phyloP scores from a whole-genome alignment of 192 early-diverging fungal genomes.

The Bifiguratus adelaidae region DNA sequence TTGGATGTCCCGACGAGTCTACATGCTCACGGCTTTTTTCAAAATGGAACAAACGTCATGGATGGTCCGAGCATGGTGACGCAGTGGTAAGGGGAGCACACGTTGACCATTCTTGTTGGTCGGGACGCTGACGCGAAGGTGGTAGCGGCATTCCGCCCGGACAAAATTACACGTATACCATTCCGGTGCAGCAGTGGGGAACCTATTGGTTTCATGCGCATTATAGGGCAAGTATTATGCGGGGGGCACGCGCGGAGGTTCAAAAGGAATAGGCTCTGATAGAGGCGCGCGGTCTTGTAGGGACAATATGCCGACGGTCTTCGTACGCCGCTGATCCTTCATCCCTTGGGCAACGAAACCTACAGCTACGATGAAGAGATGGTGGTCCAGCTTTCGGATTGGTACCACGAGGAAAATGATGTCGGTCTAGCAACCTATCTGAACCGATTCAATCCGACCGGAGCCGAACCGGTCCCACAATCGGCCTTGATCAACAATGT shows the following conservation, averaged over 20 bases:
- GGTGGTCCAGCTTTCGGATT: conserved; percentile 50
- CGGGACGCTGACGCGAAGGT: neutral
- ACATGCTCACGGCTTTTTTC: conserved; percentile 73
- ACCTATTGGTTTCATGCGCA: conserved; percentile 85
- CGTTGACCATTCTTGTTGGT: neutral
- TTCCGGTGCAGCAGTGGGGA: conserved; percentile 56
- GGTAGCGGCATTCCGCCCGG: conserved; percentile 50
- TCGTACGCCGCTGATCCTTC: conserved; percentile 57
- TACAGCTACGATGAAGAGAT: conserved; percentile 63
- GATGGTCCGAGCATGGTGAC: conserved; percentile 66
- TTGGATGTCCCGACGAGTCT: conserved; percentile 47
- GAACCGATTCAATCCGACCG: conserved; percentile 57
- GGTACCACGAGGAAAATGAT: conserved; percentile 57
- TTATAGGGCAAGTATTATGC: conserved; percentile 21
- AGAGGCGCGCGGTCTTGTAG: too few species aligned
- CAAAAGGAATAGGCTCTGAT: too few species aligned
- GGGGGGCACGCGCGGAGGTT: too few species aligned
- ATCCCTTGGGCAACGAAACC: conserved; percentile 37
- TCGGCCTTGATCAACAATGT: conserved; percentile 56
- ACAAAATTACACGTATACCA: conserved; percentile 56
- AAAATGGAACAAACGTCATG: conserved; percentile 57
- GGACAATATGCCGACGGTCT: conserved; percentile 77
- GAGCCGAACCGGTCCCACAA: conserved; percentile 67
- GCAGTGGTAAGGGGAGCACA: conserved; percentile 37
- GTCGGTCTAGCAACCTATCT: conserved; percentile 43